These are phyloP conservation scores for Candida stauntonica DNA, from an alignment of 805 yeast genomes.

Conservation along the genomic window DNA sequence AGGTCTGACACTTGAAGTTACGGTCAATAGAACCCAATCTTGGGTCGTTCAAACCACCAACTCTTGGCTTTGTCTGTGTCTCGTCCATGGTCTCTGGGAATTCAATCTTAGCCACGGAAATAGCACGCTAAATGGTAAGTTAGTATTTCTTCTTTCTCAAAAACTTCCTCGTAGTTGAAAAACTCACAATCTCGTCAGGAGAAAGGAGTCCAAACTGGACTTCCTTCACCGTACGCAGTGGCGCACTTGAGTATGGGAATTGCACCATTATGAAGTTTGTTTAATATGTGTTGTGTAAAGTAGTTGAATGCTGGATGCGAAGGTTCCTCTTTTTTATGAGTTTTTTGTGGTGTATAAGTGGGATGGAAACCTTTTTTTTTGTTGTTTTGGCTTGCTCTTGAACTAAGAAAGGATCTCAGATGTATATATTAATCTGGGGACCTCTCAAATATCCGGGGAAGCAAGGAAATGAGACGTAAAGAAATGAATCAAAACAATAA, in stretches of 20 bases:
- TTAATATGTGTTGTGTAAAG: slow-evolving; percentile 3
- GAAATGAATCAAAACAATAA: too few relatives aligned
- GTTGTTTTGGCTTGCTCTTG: too few relatives aligned
- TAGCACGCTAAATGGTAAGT: slow-evolving; percentile 59
- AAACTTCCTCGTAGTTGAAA: background rate
- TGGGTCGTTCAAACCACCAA: slow-evolving; percentile 96
- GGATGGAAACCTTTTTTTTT: background rate
- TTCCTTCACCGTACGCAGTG: slow-evolving; percentile 94
- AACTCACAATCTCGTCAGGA: slow-evolving; percentile 81
- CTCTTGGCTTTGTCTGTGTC: slow-evolving; percentile 88
- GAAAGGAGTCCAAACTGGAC: slow-evolving; percentile 97
- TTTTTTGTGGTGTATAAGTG: slow-evolving; percentile 2
- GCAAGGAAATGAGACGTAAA: background rate
- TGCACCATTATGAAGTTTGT: slow-evolving; percentile 30
- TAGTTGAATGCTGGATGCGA: background rate
- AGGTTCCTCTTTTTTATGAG: slow-evolving; percentile 6
- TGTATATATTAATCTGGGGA: background rate
- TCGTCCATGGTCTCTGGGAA: slow-evolving; percentile 99
- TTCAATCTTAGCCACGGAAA: slow-evolving; percentile 95
- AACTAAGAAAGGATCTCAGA: background rate
- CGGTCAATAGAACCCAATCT: slow-evolving; percentile 96
- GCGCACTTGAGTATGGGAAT: slow-evolving; percentile 97
- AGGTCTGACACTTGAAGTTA: slow-evolving; percentile 96
- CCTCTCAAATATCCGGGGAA: background rate
- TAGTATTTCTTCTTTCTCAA: background rate